Evolutionary conservation across 371 early-diverging fungal genomes (phyloP), one percentile per base, ranked within the genome.

Genomic region (Mucor circinelloides): DNA sequence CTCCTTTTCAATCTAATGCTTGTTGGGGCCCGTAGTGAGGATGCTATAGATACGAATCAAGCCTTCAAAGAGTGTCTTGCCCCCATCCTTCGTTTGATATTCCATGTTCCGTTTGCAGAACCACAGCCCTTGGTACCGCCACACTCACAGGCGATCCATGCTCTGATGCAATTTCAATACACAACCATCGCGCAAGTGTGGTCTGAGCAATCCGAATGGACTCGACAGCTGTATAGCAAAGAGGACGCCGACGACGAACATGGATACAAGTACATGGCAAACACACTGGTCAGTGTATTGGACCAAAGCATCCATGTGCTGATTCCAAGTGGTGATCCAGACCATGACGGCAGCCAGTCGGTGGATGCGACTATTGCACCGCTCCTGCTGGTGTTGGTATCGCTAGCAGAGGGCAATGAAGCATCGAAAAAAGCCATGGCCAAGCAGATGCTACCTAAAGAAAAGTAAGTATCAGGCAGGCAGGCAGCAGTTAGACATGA

Each of bases 141-240:
- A 34, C 84, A 89, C 50, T 86, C 89, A 8, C 91, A 92, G 69
- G 91, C 91, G 0, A 82, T 94, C 17, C 90, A 94, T 73, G 83
- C 86, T 0, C 68, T 93, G 28, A 82, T 93, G 78, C 90, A 91
- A 64, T 87, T 79, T 61, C 85, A 89, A 10, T 71, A 67, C 66
- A 56, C 62, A 8, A 74, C 71, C 9, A 75, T 77, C 31, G 52
- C 64, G 40, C 60, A 54, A 36, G 55, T 74, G 0, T 92, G 88
- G 86, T 71, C 30, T 5, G 28, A 69, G 50, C 82, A 64, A n/a
- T 38, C 52, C 1, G 65, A 64, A 2, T 71, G 79, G 58, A 55
- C 66, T 8, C 50, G 19, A 4, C n/a, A 44, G 4, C 38, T 67
- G 2, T 64, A 61, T 42, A 13, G 30, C 6, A 30, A 30, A 30